These are phyloP conservation scores for Syzygium oleosum DNA, from an alignment of 345 rosid genomes.

Conservation along the genomic window DNA sequence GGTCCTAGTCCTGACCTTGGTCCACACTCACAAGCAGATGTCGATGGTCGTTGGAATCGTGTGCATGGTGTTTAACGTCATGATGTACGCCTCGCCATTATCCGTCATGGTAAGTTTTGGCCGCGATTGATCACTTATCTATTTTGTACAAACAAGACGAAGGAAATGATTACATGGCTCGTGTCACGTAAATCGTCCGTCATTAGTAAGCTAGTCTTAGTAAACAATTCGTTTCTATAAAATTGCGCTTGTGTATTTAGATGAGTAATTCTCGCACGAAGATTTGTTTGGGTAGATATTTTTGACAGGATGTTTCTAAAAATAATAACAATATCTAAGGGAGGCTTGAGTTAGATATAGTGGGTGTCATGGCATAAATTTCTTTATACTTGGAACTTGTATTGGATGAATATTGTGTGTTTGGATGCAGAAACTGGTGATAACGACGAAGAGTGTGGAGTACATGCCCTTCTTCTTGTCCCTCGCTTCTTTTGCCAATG, in stretches of 20 bases:
- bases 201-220: not conserved
- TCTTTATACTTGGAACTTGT: no score
- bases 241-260: not conserved
- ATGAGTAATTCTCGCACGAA: not conserved
- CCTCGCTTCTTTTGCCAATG: slow-evolving; percentile 58
- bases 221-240: not conserved
- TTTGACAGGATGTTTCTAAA: not conserved
- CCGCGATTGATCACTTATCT: not conserved
- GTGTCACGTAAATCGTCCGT: not conserved
- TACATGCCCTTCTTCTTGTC: slow-evolving; percentile 84
- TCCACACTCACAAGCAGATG: slow-evolving; percentile 31
- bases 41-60: slow-evolving; percentile 51
- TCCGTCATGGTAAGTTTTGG: slow-evolving; percentile 52
- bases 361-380: no score
- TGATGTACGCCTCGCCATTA: slow-evolving; percentile 89
- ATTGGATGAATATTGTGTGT: not conserved
- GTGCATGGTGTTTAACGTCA: slow-evolving; percentile 47
- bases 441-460: slow-evolving; percentile 74
- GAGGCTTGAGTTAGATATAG: no score
- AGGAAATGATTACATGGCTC: not conserved
- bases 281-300: not conserved
- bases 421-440: slow-evolving; percentile 65
- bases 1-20: slow-evolving; percentile 29
- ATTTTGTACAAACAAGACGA: not conserved
- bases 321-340: no score